These are phyloP conservation scores for Teratosphaeria destructans DNA, from an alignment of 2,329 filamentous ascomycete species.

Conservation along the genomic window DNA sequence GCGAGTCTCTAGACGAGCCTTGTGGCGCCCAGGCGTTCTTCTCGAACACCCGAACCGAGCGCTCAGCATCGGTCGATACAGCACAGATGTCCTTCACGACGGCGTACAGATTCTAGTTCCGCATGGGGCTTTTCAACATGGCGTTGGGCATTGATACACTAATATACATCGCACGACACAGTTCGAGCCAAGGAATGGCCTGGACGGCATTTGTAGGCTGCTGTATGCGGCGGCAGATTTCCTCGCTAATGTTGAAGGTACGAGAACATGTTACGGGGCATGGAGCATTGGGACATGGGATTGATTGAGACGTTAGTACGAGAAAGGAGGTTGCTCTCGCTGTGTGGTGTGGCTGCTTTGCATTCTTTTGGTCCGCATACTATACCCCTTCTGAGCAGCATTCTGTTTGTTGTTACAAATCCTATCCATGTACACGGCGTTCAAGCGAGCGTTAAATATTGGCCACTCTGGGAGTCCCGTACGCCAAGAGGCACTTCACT, in stretches of 20 bases:
- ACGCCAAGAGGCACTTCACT: no score
- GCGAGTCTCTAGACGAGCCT: constrained; percentile 14
- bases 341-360: background rate
- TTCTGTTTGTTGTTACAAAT: background rate
- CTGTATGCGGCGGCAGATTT: background rate
- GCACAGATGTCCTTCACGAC: background rate
- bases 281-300: background rate
- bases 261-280: background rate
- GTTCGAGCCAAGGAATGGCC: background rate
- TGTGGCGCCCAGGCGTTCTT: background rate
- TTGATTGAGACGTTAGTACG: background rate
- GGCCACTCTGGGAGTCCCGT: background rate
- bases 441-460: background rate
- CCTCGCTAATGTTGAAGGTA: background rate
- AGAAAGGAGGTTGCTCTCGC: background rate
- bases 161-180: background rate
- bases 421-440: background rate
- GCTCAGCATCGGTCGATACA: background rate
- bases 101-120: background rate
- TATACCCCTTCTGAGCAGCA: background rate
- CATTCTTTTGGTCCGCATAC: background rate
- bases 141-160: background rate
- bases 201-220: background rate
- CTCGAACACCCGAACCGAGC: background rate
- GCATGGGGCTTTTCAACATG: background rate